phyloP scores from a whole-genome alignment of 495 filamentous ascomycete genomes.

The Arthonia radiata region DNA sequence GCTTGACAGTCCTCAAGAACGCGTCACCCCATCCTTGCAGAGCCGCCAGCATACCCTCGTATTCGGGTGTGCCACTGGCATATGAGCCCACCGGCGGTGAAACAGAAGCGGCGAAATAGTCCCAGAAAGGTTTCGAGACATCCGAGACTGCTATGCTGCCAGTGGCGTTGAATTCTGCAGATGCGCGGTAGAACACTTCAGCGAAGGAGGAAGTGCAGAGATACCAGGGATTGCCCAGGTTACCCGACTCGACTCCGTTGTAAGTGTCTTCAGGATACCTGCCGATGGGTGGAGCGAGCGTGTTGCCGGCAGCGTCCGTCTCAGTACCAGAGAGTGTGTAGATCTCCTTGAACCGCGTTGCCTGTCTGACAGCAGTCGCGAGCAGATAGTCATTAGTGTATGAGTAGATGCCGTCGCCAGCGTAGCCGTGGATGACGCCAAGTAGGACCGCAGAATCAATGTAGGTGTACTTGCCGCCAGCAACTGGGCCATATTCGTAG shows the following conservation, averaged over 20 bases:
- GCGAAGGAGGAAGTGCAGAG: slow-evolving; percentile 2
- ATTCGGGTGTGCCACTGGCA: slow-evolving; percentile 2
- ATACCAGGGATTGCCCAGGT: background rate
- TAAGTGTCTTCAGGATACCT: background rate
- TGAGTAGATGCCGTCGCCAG: slow-evolving; percentile 6
- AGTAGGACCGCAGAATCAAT: slow-evolving; percentile 8
- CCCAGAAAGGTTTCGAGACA: slow-evolving; percentile 9
- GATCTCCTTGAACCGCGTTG: slow-evolving; percentile 8
- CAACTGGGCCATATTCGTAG: slow-evolving; percentile 9
- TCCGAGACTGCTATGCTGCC: slow-evolving; percentile 19
- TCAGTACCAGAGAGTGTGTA: too few species aligned
- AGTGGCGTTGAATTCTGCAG: slow-evolving; percentile 21
- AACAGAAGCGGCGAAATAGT: slow-evolving; percentile 8
- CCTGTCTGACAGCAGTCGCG: slow-evolving; percentile 4
- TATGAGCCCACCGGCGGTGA: slow-evolving; percentile 5
- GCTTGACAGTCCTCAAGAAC: slow-evolving; percentile 8
- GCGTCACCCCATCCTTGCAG: slow-evolving; percentile 10
- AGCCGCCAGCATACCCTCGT: slow-evolving; percentile 3
- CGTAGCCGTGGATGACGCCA: slow-evolving; percentile 8
- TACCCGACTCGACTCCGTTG: background rate
- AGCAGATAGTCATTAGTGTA: slow-evolving; percentile 8
- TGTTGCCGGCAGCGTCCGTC: too few species aligned
- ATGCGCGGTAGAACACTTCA: slow-evolving; percentile 6
- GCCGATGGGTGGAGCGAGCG: slow-evolving; percentile 7
- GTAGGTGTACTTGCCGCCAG: slow-evolving; percentile 6